Evolutionary conservation across 768 basidiomycete genomes (phyloP), one percentile per base, ranked within the genome.

Genomic region (Dacryopinax primogenitus): DNA sequence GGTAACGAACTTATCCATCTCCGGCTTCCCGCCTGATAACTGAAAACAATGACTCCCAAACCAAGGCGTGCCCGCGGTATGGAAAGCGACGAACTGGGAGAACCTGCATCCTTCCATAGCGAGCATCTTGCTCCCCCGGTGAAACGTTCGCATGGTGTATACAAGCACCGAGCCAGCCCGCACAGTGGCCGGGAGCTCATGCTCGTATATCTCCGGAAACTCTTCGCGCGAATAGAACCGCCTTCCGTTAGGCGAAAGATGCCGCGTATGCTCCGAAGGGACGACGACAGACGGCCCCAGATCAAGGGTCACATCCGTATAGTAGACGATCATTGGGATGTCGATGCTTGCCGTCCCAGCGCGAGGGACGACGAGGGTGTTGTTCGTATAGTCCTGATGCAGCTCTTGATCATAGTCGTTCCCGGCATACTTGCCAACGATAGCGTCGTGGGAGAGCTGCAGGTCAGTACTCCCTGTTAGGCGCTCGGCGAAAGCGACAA

Each of bases 401-500:
- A 66, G 61, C 33, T 34, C 23, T 33, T 66, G 65, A 28, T 66
- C 62, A 37, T 66, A 62, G 33, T 66, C 65, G 4, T 63, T 62
- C 16, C 65, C 65, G 16, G 65, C 65, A 33, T 66, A 66, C 33
- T 66, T 66, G 18, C 65, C 65, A 12, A 66, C 32, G 30, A 66
- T 41, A n/a, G 35, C 33, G 33, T 62, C 62, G 26, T 36, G 26
- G 16, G 37, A 45, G 21, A 66, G 28, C 16, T 16, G 21, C 21
- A 66, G 32, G 36, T 63, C 32, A 16, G 41, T 45, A 28, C 36
- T 35, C 2, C 62, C 65, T 15, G 33, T 37, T 12, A 66, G 62
- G 16, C 65, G 61, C 62, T 66, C 65, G 33, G 65, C 65, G 33
- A 66, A 63, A 37, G 67, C 66, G 45, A 65, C 30, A 12, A 65